These are phyloP conservation scores for Kodamaea kaohsiungensis DNA, from an alignment of 805 yeast species.

Conservation along the genomic window DNA sequence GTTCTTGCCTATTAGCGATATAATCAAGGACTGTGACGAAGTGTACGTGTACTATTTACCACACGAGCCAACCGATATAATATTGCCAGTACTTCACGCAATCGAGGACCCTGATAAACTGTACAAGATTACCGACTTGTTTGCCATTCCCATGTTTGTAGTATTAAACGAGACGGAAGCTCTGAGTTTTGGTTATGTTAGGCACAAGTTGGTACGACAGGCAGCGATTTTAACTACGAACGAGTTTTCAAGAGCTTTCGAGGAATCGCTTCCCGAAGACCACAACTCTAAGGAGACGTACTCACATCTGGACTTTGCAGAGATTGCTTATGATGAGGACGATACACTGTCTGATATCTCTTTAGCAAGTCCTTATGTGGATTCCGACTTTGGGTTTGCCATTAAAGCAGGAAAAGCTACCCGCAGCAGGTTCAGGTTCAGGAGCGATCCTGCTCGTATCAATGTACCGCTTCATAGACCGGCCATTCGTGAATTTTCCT, in stretches of 20 bases:
- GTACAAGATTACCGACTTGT: constrained; percentile 45
- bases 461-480: constrained; percentile 51
- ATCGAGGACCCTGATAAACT: constrained; percentile 39
- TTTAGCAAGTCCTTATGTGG: constrained; percentile 51
- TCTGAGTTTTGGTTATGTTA: constrained; percentile 56
- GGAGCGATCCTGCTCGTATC: constrained; percentile 14
- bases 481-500: constrained; percentile 35
- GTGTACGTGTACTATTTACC: constrained; percentile 61
- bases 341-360: constrained; percentile 45
- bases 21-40: constrained; percentile 62
- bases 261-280: constrained; percentile 13
- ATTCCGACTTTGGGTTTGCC: constrained; percentile 51
- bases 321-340: constrained; percentile 15
- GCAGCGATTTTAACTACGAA: constrained; percentile 25
- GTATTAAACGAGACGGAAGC: constrained; percentile 52
- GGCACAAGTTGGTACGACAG: constrained; percentile 53
- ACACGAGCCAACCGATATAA: constrained; percentile 40
- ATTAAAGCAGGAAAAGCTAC: constrained; percentile 32
- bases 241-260: constrained; percentile 24
- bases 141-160: constrained; percentile 79
- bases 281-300: constrained; percentile 20
- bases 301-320: constrained; percentile 36
- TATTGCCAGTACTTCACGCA: constrained; percentile 61
- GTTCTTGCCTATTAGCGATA: constrained; percentile 66
- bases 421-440: constrained; percentile 1